phyloP scores from a whole-genome alignment of 163 green algal species.

The Chloromonas sp. region DNA sequence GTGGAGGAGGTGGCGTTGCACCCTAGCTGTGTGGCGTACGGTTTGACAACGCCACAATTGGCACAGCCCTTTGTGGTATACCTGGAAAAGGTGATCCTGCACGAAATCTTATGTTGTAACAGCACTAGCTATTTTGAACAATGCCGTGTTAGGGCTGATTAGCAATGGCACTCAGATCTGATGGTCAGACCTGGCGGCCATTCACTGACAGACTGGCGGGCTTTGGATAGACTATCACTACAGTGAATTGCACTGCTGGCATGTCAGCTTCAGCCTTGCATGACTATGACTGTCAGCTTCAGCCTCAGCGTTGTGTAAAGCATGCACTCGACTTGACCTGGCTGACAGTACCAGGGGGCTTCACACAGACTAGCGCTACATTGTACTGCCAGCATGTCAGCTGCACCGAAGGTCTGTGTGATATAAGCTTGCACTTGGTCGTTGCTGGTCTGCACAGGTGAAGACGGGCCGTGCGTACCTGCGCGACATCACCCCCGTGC shows the following conservation, averaged over 20 bases:
- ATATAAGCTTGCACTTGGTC: neutral
- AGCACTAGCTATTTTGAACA: neutral
- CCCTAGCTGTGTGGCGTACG: conserved; percentile 55
- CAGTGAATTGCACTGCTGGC: neutral
- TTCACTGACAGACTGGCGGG: neutral
- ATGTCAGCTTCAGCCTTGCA: neutral
- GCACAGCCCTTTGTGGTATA: conserved; percentile 72
- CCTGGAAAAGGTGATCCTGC: conserved; percentile 64
- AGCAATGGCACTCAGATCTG: neutral
- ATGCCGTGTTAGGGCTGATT: neutral
- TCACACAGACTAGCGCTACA: neutral
- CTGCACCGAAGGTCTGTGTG: neutral
- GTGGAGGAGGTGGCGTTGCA: conserved; percentile 62
- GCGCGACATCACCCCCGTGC: conserved; percentile 68
- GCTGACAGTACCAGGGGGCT: neutral
- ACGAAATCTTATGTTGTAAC: no score
- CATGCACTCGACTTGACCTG: neutral
- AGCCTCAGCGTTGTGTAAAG: neutral
- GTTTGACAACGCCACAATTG: conserved; percentile 43
- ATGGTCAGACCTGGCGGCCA: neutral
- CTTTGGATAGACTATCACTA: neutral
- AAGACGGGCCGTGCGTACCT: conserved; percentile 65
- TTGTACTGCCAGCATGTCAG: neutral
- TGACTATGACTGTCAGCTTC: no score
- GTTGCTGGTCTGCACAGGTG: conserved; percentile 37